A percentile compares a stretch with the other conserved stretches of the same genome.
Evolutionary conservation across 352 stramenopile species (phyloP).

Genomic region (Phytophthora constricta): DNA sequence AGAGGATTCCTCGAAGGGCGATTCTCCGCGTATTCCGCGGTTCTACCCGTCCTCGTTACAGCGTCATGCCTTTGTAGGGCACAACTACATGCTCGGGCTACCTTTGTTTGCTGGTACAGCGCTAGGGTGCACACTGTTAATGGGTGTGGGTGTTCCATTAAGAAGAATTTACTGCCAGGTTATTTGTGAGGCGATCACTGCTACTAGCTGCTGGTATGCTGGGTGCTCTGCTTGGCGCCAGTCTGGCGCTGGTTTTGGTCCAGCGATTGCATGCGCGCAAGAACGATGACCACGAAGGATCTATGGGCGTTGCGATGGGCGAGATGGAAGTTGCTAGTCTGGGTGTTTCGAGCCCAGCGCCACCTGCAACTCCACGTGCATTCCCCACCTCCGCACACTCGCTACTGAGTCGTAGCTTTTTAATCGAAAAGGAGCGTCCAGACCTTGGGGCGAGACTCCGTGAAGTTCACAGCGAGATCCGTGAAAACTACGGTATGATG

Average conservation of each 20-base stretch:
- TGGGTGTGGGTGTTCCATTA: conserved; percentile 39
- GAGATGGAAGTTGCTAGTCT: conserved; percentile 47
- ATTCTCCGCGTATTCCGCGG: conserved; percentile 39
- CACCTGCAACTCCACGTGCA: conserved; percentile 47
- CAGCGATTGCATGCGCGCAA: conserved; percentile 13
- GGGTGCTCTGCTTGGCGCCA: conserved; percentile 39
- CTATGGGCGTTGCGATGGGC: conserved; percentile 39
- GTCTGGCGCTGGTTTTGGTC: conserved; percentile 27
- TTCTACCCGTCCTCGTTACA: conserved; percentile 45
- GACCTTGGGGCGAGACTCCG: conserved; percentile 41
- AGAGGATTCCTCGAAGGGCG: conserved; percentile 35
- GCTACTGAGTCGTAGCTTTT: conserved; percentile 39
- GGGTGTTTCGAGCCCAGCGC: conserved; percentile 39
- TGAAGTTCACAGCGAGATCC: conserved; percentile 53
- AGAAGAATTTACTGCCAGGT: conserved; percentile 35
- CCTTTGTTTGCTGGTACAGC: conserved; percentile 44
- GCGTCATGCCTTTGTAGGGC: conserved; percentile 40
- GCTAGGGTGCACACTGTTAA: conserved; percentile 37
- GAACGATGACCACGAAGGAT: conserved; percentile 13
- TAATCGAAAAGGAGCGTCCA: conserved; percentile 47
- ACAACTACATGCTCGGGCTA: conserved; percentile 39
- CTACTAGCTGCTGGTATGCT: conserved; percentile 36
- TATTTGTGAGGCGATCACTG: conserved; percentile 47
- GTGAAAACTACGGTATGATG: conserved; percentile 52
- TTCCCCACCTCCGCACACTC: conserved; percentile 37